phyloP scores from a whole-genome alignment of 768 basidiomycete species.

The Lyophyllum atratum region DNA sequence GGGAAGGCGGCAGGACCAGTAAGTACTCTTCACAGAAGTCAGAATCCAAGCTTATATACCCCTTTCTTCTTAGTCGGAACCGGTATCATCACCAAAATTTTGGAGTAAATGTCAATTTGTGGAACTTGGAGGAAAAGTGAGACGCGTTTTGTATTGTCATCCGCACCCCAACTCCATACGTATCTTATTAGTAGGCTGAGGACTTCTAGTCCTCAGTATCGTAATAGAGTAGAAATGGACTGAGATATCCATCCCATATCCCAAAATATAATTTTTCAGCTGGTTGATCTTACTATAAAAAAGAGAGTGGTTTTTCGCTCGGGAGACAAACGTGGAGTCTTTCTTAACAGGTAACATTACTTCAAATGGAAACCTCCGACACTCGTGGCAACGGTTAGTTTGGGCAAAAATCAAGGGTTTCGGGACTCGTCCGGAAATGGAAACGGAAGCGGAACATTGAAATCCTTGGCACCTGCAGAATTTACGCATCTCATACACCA shows the following conservation, averaged over 20 bases:
- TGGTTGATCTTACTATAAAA: not conserved
- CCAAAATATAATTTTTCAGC: not conserved
- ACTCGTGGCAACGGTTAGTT: too few species aligned
- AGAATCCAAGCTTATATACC: not conserved
- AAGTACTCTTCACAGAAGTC: constrained; percentile 24
- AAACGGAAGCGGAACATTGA: not conserved
- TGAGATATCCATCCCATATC: not conserved
- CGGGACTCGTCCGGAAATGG: not conserved
- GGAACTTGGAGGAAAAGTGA: not conserved
- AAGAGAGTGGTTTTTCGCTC: too few species aligned
- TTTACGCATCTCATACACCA: not conserved
- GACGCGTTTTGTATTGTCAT: not conserved
- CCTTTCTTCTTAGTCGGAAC: constrained; percentile 70
- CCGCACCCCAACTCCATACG: constrained; percentile 16
- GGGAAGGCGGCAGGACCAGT: constrained; percentile 95
- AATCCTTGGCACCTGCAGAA: not conserved
- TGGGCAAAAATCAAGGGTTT: not conserved
- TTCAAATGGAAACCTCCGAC: too few species aligned
- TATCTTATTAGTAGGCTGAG: constrained; percentile 18
- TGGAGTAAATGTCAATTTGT: constrained; percentile 34
- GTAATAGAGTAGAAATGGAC: not conserved
- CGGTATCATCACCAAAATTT: constrained; percentile 88
- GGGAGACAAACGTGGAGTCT: too few species aligned
- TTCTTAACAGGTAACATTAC: too few species aligned
- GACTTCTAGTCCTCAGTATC: constrained; percentile 5